Evolutionary conservation across 1,284 basidiomycete species (phyloP).

Genomic region (Mycena sp.): DNA sequence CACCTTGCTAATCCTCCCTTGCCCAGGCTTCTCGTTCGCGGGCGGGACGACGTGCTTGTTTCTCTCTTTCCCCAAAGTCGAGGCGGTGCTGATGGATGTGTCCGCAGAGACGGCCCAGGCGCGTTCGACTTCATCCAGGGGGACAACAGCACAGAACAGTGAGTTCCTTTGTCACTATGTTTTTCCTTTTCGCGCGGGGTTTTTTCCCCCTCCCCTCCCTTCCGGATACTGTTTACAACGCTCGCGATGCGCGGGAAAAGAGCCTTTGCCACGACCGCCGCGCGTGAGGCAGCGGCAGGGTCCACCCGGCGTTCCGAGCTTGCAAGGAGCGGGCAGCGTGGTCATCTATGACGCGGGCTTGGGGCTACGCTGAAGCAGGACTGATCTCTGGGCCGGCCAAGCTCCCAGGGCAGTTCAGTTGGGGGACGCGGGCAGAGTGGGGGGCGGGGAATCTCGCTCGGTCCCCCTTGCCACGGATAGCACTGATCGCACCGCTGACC

Average conservation of each 20-base stretch:
- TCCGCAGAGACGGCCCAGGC: conserved; percentile 77
- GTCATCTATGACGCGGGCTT: too few relatives aligned
- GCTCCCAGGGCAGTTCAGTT: too few relatives aligned
- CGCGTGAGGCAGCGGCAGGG: too few relatives aligned
- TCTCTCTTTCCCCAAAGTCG: background rate
- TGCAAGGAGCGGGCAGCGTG: too few relatives aligned
- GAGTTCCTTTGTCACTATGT: background rate
- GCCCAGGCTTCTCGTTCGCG: conserved; percentile 72
- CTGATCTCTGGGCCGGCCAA: too few relatives aligned
- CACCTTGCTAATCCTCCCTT: conserved; percentile 13
- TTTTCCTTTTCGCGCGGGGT: background rate
- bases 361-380: too few relatives aligned
- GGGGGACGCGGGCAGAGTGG: too few relatives aligned
- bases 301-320: too few relatives aligned
- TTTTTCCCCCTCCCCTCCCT: conserved; percentile 22
- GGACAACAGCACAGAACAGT: conserved; percentile 53
- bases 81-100: conserved; percentile 2
- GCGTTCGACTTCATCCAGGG: conserved; percentile 86
- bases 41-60: conserved; percentile 79
- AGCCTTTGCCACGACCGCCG: too few relatives aligned
- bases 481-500: background rate
- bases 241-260: too few relatives aligned
- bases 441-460: too few relatives aligned
- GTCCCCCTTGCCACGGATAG: too few relatives aligned
- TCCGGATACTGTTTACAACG: conserved; percentile 4